These are phyloP conservation scores for Cunninghamia lanceolata DNA, from an alignment of 75 land plant species.

Conservation along the genomic window DNA sequence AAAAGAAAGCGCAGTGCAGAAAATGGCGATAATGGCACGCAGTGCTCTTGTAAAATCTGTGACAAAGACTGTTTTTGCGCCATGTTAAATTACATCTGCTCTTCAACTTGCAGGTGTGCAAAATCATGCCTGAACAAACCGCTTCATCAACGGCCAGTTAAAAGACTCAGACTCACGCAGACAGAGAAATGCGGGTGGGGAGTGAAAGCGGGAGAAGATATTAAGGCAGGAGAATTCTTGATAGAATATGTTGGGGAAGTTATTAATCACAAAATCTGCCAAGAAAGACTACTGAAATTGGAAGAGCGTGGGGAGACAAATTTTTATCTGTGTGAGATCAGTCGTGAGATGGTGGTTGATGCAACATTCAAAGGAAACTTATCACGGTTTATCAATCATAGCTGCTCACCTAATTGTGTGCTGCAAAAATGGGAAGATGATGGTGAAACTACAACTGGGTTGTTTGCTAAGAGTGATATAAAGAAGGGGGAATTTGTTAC, in stretches of 20 bases:
- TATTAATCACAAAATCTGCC: too few species aligned
- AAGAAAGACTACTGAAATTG: slow-evolving; percentile 27
- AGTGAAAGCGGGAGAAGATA: slow-evolving; percentile 78
- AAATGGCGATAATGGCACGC: too few species aligned
- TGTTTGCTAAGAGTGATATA: slow-evolving; percentile 74
- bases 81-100: too few species aligned
- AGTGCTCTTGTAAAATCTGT: too few species aligned
- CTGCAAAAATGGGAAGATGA: slow-evolving; percentile 90
- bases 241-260: slow-evolving; percentile 98
- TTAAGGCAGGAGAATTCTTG: slow-evolving; percentile 78
- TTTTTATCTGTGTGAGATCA: slow-evolving; percentile 87
- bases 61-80: too few species aligned
- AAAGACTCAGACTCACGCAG: slow-evolving; percentile 21
- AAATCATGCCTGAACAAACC: too few species aligned
- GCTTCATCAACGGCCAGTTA: too few species aligned
- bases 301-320: slow-evolving; percentile 83
- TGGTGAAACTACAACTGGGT: slow-evolving; percentile 82
- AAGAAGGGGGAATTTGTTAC: slow-evolving; percentile 68
- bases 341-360: slow-evolving; percentile 87
- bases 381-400: slow-evolving; percentile 87
- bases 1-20: too few species aligned
- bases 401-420: slow-evolving; percentile 83
- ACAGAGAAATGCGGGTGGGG: slow-evolving; percentile 95
- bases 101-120: too few species aligned
- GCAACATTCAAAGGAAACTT: slow-evolving; percentile 87